Conservation (phyloP, 2,329 filamentous ascomycete genomes). For the Nannizziopsis arthrosporioides region DNA sequence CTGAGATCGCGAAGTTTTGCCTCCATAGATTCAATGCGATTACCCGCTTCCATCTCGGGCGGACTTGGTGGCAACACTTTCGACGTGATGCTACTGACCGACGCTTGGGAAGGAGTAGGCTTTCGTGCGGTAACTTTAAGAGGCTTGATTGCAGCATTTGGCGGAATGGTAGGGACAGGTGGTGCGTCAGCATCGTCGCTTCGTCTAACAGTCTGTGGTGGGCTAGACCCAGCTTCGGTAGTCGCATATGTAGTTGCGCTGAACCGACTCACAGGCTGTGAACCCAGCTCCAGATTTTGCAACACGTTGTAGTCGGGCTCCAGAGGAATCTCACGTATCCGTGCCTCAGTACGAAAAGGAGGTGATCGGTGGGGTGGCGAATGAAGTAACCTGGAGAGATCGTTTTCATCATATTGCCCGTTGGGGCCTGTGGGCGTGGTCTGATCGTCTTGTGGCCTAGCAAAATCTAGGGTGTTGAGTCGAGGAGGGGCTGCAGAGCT, state of each 20-base stretch:
- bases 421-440: background rate
- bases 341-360: background rate
- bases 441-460: background rate
- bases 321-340: slow-evolving; percentile 5
- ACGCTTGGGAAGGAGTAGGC: slow-evolving; percentile 31
- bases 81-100: slow-evolving; percentile 15
- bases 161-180: slow-evolving; percentile 27
- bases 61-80: slow-evolving; percentile 54
- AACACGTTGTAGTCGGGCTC: slow-evolving; percentile 24
- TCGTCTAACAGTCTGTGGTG: slow-evolving; percentile 30
- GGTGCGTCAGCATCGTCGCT: slow-evolving; percentile 28
- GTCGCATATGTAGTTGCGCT: slow-evolving; percentile 53
- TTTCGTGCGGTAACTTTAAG: slow-evolving; percentile 31
- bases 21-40: slow-evolving; percentile 56
- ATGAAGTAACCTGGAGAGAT: background rate
- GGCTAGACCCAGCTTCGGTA: slow-evolving; percentile 34
- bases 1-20: slow-evolving; percentile 53
- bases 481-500: background rate
- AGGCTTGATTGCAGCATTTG: slow-evolving; percentile 20
- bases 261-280: slow-evolving; percentile 49
- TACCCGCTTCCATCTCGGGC: slow-evolving; percentile 48
- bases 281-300: slow-evolving; percentile 33
- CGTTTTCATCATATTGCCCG: background rate
- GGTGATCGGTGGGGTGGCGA: background rate
- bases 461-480: slow-evolving; percentile 7